phyloP scores from a whole-genome alignment of 2,329 filamentous ascomycete species.

The Talaromyces sp. region DNA sequence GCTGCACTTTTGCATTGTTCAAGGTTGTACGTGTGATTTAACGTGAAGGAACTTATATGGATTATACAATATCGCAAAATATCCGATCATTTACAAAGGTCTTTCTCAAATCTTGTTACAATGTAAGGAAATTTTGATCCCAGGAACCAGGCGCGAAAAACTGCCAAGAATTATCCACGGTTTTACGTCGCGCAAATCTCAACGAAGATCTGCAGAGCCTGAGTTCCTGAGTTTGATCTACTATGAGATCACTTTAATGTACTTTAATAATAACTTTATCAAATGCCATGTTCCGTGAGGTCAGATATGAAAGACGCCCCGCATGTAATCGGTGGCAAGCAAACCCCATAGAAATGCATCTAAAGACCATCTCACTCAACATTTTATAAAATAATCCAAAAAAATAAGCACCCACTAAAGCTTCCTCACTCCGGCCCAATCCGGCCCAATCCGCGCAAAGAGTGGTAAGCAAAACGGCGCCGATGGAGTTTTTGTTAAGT shows the following conservation, averaged over 20 bases:
- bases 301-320: not conserved
- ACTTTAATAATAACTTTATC: not conserved
- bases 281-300: not conserved
- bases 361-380: not conserved
- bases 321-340: not conserved
- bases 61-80: not conserved
- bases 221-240: not conserved
- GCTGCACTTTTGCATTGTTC: no score
- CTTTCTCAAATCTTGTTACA: not conserved
- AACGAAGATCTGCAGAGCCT: not conserved
- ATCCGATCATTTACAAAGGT: not conserved
- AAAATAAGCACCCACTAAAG: not conserved
- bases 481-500: not conserved
- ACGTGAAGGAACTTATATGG: not conserved
- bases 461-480: not conserved
- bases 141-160: not conserved
- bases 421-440: not conserved
- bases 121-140: not conserved
- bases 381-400: not conserved
- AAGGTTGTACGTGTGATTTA: no score
- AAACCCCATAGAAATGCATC: no score
- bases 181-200: not conserved
- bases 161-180: not conserved
- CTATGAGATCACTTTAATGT: not conserved
- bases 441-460: not conserved